Base-by-base conservation (phyloP, 306 rosid species). In the Herpetospermum pedunculosum region DNA sequence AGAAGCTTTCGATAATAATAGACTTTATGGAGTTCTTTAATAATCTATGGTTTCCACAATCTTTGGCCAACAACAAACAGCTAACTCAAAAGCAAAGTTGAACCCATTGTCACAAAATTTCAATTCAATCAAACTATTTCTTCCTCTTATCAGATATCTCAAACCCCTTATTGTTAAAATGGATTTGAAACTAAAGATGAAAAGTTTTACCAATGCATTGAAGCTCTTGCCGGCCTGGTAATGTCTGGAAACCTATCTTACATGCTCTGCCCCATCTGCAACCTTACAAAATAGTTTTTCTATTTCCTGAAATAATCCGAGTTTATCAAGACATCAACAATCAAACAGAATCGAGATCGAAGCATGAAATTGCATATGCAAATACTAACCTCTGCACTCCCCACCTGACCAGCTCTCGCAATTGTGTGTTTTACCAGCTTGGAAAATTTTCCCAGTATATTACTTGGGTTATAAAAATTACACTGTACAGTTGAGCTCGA, bases 391-490 rank as follows among this genome's bases (percentile, higher is more conserved):
- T 69, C 74, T 13, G 1, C 53, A 41, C 73, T 41, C 10, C 12
- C n/a, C 1, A 37, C 35, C 19, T 5, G 53, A 41, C 73, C 3
- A 13, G 73, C 35, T 9, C 21, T 4, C 0, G 6, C 16, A 28
- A 44, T 44, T 69, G 73, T 43, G 26, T 26, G 44, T 25, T 44
- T 43, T 69, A 43, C 25, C 74, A 69, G 74, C 74, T 69, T 25
- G 74, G 74, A 69, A 63, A 37, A 69, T 26, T 28, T 68, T 28
- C 74, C 55, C 74, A 44, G 54, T 26, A 69, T 32, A 34, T 44
- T 69, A 26, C 41, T 69, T 44, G 54, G 55, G 50, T 75, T 84
- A 43, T 69, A 47, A 46, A 62, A 69, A 43, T 69, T 69, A 43
- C 52, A 69, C 74, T 69, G 74, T 44, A 69, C 54, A 69, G 25